phyloP scores from a whole-genome alignment of 495 filamentous ascomycete species.

The Hypoxylon lienhwacheense region DNA sequence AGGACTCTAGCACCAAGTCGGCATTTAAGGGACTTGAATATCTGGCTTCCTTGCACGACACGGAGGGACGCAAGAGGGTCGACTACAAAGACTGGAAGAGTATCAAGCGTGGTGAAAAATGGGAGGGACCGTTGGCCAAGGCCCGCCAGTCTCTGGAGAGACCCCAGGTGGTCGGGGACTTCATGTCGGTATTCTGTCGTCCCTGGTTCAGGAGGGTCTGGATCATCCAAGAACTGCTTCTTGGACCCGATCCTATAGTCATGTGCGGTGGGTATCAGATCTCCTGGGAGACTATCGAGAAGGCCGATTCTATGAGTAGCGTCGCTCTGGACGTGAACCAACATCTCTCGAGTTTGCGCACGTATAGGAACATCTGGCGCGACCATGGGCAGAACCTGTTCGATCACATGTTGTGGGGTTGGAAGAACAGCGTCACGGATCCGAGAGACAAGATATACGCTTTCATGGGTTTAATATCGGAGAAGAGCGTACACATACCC shows the following conservation, averaged over 20 bases:
- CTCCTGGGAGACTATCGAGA: slow-evolving; percentile 7
- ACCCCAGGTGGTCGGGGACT: background rate
- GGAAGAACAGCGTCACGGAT: background rate
- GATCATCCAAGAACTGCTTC: slow-evolving; percentile 6
- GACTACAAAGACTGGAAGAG: slow-evolving; percentile 1
- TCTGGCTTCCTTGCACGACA: background rate
- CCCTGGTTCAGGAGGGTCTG: slow-evolving; percentile 4
- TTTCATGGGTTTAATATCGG: background rate
- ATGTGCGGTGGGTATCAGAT: slow-evolving; percentile 1
- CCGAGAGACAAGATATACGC: slow-evolving; percentile 2
- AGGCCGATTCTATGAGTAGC: background rate
- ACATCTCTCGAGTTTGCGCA: background rate
- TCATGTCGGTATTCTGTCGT: slow-evolving; percentile 4
- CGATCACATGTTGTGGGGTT: background rate
- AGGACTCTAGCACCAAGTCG: slow-evolving; percentile 1
- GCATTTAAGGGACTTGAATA: slow-evolving; percentile 5
- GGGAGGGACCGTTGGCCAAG: background rate
- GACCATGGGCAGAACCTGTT: background rate
- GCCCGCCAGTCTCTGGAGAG: background rate
- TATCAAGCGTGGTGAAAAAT: slow-evolving; percentile 2
- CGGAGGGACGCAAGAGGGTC: background rate
- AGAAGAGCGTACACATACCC: background rate
- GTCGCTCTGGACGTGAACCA: background rate
- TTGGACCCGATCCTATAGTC: slow-evolving; percentile 2
- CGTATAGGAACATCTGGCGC: background rate